Conservation (phyloP, 2,329 filamentous ascomycete species). For the Leptographium wingfieldii region DNA sequence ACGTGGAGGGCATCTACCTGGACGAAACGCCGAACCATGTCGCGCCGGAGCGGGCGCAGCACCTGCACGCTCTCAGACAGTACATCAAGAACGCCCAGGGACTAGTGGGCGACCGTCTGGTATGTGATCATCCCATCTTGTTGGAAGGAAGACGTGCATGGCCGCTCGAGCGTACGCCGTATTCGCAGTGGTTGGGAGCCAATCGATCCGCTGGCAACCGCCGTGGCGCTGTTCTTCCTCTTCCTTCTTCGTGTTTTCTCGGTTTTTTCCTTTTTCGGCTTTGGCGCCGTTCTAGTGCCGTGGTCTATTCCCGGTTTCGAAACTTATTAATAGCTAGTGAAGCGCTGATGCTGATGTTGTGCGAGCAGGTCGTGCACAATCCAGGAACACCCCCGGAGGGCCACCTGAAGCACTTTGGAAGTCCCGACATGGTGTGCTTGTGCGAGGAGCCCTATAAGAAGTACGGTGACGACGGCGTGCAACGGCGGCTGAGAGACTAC, state of each 20-base stretch:
- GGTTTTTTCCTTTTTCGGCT: neutral
- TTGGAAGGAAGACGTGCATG: neutral
- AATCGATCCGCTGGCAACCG: no score
- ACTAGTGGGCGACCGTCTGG: conserved; percentile 3
- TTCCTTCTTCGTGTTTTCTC: neutral
- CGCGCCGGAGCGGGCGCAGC: neutral
- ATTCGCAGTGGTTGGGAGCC: neutral
- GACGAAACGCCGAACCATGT: conserved; percentile 10
- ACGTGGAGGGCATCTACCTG: conserved; percentile 9
- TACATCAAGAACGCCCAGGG: neutral
- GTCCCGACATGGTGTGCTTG: conserved; percentile 8
- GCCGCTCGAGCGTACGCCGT: neutral
- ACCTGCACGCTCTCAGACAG: neutral
- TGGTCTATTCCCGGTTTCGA: no score
- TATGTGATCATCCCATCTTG: neutral
- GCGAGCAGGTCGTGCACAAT: conserved; percentile 8
- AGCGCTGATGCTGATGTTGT: neutral
- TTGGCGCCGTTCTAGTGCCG: neutral
- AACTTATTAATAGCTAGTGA: neutral
- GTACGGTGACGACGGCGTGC: conserved; percentile 1
- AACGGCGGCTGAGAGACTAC: conserved; percentile 1
- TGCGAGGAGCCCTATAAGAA: conserved; percentile 6
- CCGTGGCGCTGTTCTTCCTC: neutral
- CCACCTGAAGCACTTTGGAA: conserved; percentile 4
- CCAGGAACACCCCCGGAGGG: conserved; percentile 10